These are phyloP conservation scores for Thermochaetoides dissita DNA, from an alignment of 2,329 filamentous ascomycete genomes.

Conservation along the genomic window DNA sequence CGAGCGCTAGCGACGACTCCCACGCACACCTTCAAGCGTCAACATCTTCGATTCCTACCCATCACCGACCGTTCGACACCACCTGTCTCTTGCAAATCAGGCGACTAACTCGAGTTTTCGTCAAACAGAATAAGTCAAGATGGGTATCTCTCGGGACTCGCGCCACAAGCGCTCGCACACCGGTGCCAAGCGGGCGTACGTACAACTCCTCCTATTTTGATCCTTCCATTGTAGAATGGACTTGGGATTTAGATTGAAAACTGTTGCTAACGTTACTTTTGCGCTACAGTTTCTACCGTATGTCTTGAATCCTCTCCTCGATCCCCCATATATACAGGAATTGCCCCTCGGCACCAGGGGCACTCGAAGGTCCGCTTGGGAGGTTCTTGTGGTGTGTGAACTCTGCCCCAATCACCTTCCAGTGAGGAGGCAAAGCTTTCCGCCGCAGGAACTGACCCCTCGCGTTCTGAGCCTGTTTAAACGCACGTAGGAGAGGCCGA, in stretches of 20 bases:
- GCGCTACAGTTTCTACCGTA: conserved; percentile 55
- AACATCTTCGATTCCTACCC: too few species aligned
- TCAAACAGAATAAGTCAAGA: conserved; percentile 59
- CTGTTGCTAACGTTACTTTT: background rate
- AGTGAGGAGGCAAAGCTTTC: background rate
- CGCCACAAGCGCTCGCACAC: conserved; percentile 99
- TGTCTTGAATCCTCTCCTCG: conserved; percentile 27
- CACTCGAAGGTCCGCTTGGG: conserved; percentile 53
- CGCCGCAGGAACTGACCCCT: conserved; percentile 25
- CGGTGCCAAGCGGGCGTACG: conserved; percentile 78
- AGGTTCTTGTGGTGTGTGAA: conserved; percentile 7
- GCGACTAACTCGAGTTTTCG: conserved; percentile 13
- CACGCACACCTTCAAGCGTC: too few species aligned
- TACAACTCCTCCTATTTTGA: background rate
- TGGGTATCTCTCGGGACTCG: conserved; percentile 99
- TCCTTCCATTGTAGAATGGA: conserved; percentile 1
- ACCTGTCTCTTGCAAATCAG: too few species aligned
- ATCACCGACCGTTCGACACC: too few species aligned
- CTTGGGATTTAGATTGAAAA: background rate
- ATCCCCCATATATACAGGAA: conserved; percentile 1
- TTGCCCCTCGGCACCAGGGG: conserved; percentile 31
- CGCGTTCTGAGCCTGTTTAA: conserved; percentile 60
- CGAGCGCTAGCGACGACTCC: background rate
- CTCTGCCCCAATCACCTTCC: too few species aligned
- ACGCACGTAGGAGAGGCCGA: conserved; percentile 19